Percentiles rank a stretch among this genome's conserved stretches.
phyloP scores from a whole-genome alignment of 208 protist species.

The Acanthamoeba triangularis region DNA sequence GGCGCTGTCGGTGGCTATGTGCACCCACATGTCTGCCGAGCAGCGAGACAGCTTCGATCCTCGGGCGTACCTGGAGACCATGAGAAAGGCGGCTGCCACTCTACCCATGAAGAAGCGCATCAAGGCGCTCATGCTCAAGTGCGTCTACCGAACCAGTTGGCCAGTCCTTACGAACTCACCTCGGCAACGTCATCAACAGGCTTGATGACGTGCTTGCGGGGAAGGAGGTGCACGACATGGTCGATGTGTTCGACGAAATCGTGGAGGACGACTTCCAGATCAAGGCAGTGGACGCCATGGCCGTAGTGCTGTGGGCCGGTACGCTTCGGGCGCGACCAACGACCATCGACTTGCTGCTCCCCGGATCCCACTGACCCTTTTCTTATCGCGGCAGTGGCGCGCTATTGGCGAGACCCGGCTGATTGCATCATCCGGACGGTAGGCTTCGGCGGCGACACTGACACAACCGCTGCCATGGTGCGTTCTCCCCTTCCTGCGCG shows the following conservation, averaged over 20 bases:
- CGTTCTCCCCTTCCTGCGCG: background rate
- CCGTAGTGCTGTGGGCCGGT: background rate
- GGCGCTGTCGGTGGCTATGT: slow-evolving; percentile 9
- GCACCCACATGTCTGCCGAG: background rate
- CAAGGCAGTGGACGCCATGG: slow-evolving; percentile 42
- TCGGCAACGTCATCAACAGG: background rate
- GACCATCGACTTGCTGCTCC: background rate
- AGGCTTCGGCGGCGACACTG: slow-evolving; percentile 10
- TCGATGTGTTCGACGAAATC: background rate
- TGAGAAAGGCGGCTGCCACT: background rate
- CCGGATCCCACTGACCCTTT: background rate
- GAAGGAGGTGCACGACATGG: background rate
- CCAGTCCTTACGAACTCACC: background rate
- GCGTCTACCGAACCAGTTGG: background rate
- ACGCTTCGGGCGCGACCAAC: too few relatives aligned
- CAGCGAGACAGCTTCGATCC: background rate
- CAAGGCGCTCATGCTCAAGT: background rate
- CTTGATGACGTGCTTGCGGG: background rate
- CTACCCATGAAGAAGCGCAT: background rate
- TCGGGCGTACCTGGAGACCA: background rate
- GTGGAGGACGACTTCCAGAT: slow-evolving; percentile 20
- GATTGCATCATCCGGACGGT: slow-evolving; percentile 45
- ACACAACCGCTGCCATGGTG: slow-evolving; percentile 30
- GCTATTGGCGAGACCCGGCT: slow-evolving; percentile 2
- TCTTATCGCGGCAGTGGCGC: background rate